These are phyloP conservation scores for Hyaloperonospora arabidopsidis DNA, from an alignment of 352 stramenopile species.

Conservation along the genomic window DNA sequence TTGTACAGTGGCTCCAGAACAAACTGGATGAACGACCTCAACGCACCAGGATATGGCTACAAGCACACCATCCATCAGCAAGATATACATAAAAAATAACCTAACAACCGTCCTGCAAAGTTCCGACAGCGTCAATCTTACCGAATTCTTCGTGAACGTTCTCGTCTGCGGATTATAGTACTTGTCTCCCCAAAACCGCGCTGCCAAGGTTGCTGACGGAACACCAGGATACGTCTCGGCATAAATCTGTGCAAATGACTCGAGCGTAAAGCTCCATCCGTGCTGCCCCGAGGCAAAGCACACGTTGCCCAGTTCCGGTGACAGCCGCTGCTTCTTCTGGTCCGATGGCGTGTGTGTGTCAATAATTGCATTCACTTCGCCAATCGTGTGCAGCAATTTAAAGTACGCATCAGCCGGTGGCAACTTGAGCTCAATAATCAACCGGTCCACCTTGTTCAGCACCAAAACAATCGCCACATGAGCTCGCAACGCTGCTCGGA, in stretches of 20 bases:
- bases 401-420: constrained; percentile 96
- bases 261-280: constrained; percentile 95
- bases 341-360: constrained; percentile 46
- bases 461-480: constrained; percentile 87
- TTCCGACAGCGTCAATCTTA: constrained; percentile 27
- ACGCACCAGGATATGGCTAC: constrained; percentile 71
- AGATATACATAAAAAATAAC: background rate
- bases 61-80: constrained; percentile 7
- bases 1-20: constrained; percentile 99
- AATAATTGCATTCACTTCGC: constrained; percentile 94
- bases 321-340: constrained; percentile 57
- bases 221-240: constrained; percentile 69
- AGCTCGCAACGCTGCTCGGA: constrained; percentile 88
- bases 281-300: constrained; percentile 95
- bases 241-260: constrained; percentile 91
- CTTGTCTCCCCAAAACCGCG: constrained; percentile 94
- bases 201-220: constrained; percentile 76
- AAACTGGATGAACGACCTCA: constrained; percentile 97
- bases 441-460: constrained; percentile 97
- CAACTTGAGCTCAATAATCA: constrained; percentile 98
- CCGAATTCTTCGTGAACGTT: constrained; percentile 87
- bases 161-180: constrained; percentile 92
- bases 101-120: background rate
- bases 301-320: constrained; percentile 94
- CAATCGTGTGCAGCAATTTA: constrained; percentile 95